A percentile compares a stretch with the other conserved stretches of the same genome.
phyloP scores from a whole-genome alignment of 2,329 filamentous ascomycete genomes.

The Ascosphaera pollenicola region DNA sequence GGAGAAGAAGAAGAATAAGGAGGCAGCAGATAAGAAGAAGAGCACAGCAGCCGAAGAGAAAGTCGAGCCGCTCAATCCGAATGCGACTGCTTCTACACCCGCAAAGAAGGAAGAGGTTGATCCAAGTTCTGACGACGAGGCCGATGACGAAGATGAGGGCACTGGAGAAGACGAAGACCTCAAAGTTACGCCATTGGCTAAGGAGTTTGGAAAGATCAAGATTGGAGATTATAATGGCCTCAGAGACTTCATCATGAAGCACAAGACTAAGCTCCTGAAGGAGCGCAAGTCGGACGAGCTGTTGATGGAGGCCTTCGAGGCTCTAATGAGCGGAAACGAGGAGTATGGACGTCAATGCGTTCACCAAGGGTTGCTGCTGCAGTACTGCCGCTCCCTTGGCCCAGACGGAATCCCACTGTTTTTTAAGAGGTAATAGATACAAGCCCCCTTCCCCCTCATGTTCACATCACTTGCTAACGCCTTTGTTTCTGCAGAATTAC shows the following conservation, averaged over 20 bases:
- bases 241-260: constrained; percentile 52
- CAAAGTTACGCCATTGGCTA: constrained; percentile 55
- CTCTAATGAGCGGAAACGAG: constrained; percentile 52
- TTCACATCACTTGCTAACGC: constrained; percentile 2
- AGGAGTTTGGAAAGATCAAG: constrained; percentile 60
- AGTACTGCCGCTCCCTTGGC: constrained; percentile 84
- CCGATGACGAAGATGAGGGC: constrained; percentile 27
- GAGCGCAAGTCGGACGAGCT: constrained; percentile 83
- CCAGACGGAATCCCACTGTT: constrained; percentile 75
- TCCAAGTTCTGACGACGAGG: constrained; percentile 21
- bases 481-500: constrained; percentile 35
- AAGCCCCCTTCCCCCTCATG: background rate
- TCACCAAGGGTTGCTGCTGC: constrained; percentile 75
- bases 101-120: background rate
- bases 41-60: constrained; percentile 7
- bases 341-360: constrained; percentile 71
- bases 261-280: constrained; percentile 49
- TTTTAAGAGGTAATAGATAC: constrained; percentile 49
- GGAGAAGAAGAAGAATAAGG: constrained; percentile 24
- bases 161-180: constrained; percentile 45
- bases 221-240: constrained; percentile 50
- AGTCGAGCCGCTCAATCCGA: constrained; percentile 59
- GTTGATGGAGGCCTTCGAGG: constrained; percentile 77
- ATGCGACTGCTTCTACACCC: constrained; percentile 10
- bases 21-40: constrained; percentile 20